Conservation (phyloP, 1,284 basidiomycete species). For the Apiotrichum porosum region DNA sequence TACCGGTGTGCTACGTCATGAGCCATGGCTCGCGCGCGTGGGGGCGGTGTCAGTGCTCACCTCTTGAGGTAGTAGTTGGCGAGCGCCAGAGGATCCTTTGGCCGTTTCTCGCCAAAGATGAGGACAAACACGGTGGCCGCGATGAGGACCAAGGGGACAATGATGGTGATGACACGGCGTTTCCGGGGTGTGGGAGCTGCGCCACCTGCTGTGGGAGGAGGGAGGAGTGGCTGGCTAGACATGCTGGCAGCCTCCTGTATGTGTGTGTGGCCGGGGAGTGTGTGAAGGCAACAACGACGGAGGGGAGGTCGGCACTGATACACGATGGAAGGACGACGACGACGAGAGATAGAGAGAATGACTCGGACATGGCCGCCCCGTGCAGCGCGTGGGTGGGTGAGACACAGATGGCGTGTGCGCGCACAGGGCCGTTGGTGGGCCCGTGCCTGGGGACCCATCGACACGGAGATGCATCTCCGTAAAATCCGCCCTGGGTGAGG, state of each 20-base stretch:
- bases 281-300: no score
- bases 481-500: no score
- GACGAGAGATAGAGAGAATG: background rate
- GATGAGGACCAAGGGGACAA: constrained; percentile 42
- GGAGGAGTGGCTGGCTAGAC: constrained; percentile 10
- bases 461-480: no score
- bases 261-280: background rate
- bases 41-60: no score
- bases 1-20: constrained; percentile 46
- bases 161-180: constrained; percentile 30
- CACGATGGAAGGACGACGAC: no score
- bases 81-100: constrained; percentile 41
- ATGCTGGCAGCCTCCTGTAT: background rate
- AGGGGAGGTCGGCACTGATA: no score
- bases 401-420: no score
- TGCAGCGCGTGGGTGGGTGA: no score
- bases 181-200: background rate
- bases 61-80: constrained; percentile 46
- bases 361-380: no score
- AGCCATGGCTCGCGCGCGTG: no score
- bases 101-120: constrained; percentile 38
- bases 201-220: background rate
- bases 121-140: constrained; percentile 42
- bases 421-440: no score
- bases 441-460: no score